phyloP scores from a whole-genome alignment of 1,284 basidiomycete genomes.

The Ustilago vetiveriae region DNA sequence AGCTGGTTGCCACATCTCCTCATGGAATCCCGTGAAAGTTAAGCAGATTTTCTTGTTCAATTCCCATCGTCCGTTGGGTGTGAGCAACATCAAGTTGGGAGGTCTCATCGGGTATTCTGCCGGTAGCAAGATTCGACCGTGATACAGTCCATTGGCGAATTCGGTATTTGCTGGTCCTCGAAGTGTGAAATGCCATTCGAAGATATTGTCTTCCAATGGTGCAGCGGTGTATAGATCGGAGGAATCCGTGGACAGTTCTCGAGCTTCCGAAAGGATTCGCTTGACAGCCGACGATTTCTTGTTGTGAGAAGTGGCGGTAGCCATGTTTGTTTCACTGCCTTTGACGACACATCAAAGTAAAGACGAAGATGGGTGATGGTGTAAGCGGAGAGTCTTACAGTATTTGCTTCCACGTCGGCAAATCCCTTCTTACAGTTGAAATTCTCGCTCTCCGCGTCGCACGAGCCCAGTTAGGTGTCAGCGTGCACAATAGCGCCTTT shows the following conservation, averaged over 20 bases:
- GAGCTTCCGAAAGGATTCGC: conserved; percentile 94
- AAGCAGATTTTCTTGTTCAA: conserved; percentile 84
- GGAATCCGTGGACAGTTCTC: conserved; percentile 82
- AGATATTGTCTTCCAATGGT: conserved; percentile 74
- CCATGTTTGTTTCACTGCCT: conserved; percentile 23
- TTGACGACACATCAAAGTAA: no score
- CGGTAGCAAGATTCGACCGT: conserved; percentile 88
- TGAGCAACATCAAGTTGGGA: conserved; percentile 91
- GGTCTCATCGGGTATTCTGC: conserved; percentile 94
- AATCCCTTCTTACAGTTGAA: no score
- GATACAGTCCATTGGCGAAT: conserved; percentile 73
- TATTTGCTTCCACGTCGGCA: no score
- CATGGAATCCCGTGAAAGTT: conserved; percentile 56
- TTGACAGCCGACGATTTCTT: conserved; percentile 81
- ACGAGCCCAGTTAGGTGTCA: no score
- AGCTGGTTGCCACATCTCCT: conserved; percentile 93
- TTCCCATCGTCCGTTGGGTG: conserved; percentile 94
- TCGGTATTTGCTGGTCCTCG: conserved; percentile 75
- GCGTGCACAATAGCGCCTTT: no score
- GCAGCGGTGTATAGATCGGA: conserved; percentile 83
- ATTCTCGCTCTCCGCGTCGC: no score
- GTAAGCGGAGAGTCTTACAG: no score
- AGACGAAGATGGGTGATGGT: no score
- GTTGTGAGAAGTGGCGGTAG: conserved; percentile 50
- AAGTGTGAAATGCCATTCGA: conserved; percentile 96